These are phyloP conservation scores for Metschnikowia corniflorae DNA, from an alignment of 805 yeast genomes.

Conservation along the genomic window DNA sequence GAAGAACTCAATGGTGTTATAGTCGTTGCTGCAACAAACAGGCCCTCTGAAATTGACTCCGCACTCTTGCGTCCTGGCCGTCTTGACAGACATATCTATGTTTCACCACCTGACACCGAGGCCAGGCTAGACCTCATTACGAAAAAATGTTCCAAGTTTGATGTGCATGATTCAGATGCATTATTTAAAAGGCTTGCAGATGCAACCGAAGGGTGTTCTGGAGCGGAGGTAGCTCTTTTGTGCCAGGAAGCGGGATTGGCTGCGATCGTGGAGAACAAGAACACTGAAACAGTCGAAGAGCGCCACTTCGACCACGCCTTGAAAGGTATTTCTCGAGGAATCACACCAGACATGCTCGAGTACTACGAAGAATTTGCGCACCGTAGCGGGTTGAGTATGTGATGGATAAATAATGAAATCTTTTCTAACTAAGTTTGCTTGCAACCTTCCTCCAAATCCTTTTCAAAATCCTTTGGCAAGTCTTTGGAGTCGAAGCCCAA, in stretches of 20 bases:
- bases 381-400: constrained; percentile 32
- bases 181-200: constrained; percentile 54
- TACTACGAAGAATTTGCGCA: constrained; percentile 61
- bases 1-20: constrained; percentile 93
- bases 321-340: constrained; percentile 65
- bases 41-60: constrained; percentile 90
- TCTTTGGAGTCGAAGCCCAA: constrained; percentile 50
- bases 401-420: constrained; percentile 1
- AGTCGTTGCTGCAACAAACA: constrained; percentile 92
- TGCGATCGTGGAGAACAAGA: constrained; percentile 80
- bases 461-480: constrained; percentile 49
- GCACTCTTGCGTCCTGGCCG: constrained; percentile 95
- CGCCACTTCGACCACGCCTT: constrained; percentile 74
- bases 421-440: constrained; percentile 33
- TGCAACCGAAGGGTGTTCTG: constrained; percentile 86
- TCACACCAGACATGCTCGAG: constrained; percentile 78
- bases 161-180: constrained; percentile 38
- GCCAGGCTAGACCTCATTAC: constrained; percentile 77
- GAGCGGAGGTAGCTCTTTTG: constrained; percentile 88
- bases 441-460: constrained; percentile 56
- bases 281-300: constrained; percentile 50
- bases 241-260: constrained; percentile 95
- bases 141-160: constrained; percentile 67
- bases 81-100: constrained; percentile 88
- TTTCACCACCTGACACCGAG: constrained; percentile 80